Percentiles rank a stretch among this genome's conserved stretches.
phyloP scores from a whole-genome alignment of 306 rosid species.

The Rosa multiflora region DNA sequence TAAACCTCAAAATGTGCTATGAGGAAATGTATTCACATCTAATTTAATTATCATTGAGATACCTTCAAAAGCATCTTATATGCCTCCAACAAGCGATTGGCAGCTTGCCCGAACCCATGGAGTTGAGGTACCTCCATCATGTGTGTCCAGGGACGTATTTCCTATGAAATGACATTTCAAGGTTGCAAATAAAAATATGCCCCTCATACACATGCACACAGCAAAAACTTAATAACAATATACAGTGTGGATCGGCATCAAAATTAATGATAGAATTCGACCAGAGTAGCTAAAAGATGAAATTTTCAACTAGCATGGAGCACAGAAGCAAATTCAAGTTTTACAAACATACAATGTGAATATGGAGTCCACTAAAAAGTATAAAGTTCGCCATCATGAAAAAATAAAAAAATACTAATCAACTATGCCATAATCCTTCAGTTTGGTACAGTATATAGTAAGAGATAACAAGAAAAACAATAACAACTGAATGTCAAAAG shows the following conservation, averaged over 20 bases:
- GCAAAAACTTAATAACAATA: neutral
- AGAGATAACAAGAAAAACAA: neutral
- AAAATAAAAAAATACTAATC: neutral
- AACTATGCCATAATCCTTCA: neutral
- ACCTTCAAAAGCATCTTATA: too few relatives aligned
- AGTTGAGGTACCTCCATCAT: constrained; percentile 99
- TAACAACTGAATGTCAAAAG: neutral
- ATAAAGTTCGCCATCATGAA: constrained; percentile 1
- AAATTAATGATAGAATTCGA: neutral
- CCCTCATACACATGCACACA: neutral
- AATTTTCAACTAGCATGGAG: constrained; percentile 1
- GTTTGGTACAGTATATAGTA: neutral
- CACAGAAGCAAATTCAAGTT: neutral
- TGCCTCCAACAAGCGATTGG: constrained; percentile 70
- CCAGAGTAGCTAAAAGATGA: neutral
- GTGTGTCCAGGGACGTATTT: constrained; percentile 99
- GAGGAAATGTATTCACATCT: too few relatives aligned
- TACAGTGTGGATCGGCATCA: neutral
- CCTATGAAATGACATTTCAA: constrained; percentile 43
- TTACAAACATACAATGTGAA: neutral
- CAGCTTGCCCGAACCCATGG: constrained; percentile 98
- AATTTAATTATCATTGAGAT: too few relatives aligned
- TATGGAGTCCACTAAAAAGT: neutral
- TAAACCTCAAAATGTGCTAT: too few relatives aligned
- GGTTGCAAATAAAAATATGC: neutral